A percentile compares a stretch with the other conserved stretches of the same genome.
Conservation (phyloP, 352 stramenopile genomes). For the Pythium aquatile region DNA sequence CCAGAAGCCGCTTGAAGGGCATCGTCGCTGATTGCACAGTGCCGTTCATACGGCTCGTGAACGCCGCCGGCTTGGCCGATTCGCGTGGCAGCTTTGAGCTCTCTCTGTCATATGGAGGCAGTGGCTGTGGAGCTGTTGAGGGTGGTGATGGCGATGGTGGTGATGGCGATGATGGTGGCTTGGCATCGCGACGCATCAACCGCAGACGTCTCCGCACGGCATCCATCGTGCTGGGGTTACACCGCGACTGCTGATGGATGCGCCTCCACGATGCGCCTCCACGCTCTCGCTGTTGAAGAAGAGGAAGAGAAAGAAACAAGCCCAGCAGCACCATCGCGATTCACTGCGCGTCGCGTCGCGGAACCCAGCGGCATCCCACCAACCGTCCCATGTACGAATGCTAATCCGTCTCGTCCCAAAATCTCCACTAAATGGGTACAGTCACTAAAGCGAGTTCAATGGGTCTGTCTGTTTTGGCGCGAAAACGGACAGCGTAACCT, state of each 20-base stretch:
- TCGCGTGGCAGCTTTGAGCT: not conserved
- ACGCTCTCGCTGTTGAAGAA: not conserved
- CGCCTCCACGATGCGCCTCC: not conserved
- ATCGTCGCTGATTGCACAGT: slow-evolving; percentile 9
- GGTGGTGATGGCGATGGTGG: not conserved
- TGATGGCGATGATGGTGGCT: not conserved
- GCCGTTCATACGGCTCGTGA: slow-evolving; percentile 10
- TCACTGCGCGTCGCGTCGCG: no score
- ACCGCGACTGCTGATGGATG: not conserved
- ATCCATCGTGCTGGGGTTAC: slow-evolving; percentile 11
- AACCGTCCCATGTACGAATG: not conserved
- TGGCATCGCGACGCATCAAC: slow-evolving; percentile 9
- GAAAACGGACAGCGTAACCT: slow-evolving; percentile 1
- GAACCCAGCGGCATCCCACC: no score
- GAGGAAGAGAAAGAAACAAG: no score
- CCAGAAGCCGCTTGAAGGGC: slow-evolving; percentile 17
- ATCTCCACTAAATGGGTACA: not conserved
- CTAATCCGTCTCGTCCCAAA: not conserved
- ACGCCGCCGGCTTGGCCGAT: not conserved
- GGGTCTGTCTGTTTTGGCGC: not conserved
- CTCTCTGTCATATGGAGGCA: not conserved
- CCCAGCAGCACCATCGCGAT: no score
- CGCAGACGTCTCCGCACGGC: slow-evolving; percentile 12
- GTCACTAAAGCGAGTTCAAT: not conserved
- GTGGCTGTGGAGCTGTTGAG: no score